A percentile compares a stretch with the other conserved stretches of the same genome.
phyloP scores from a whole-genome alignment of 2,329 filamentous ascomycete genomes.

The Botrytis porri region DNA sequence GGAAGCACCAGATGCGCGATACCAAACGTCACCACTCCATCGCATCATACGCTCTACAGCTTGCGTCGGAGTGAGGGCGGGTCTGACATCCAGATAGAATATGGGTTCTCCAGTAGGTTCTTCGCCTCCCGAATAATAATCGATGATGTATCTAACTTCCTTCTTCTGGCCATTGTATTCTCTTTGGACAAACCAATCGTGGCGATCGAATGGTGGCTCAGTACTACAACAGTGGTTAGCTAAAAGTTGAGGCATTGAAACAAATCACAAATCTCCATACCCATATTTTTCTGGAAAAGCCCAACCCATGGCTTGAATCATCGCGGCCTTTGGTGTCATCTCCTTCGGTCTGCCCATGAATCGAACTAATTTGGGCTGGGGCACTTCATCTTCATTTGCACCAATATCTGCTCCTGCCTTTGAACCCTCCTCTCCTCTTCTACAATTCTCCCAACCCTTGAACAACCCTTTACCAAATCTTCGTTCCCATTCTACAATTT shows the following conservation, averaged over 20 bases:
- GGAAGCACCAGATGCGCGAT: constrained; percentile 41
- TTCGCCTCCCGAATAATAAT: constrained; percentile 85
- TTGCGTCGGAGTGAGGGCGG: constrained; percentile 76
- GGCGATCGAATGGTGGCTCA: constrained; percentile 88
- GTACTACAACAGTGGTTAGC: constrained; percentile 48
- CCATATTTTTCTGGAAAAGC: constrained; percentile 76
- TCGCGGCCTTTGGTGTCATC: constrained; percentile 84
- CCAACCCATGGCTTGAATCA: constrained; percentile 76
- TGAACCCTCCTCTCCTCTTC: constrained; percentile 67
- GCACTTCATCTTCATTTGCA: constrained; percentile 52
- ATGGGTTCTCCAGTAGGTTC: constrained; percentile 79
- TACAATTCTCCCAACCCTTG: constrained; percentile 71
- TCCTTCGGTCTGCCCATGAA: constrained; percentile 91
- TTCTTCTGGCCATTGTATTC: constrained; percentile 61
- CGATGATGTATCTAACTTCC: constrained; percentile 91
- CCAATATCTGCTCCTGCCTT: constrained; percentile 43
- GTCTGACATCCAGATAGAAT: constrained; percentile 92
- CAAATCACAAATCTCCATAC: constrained; percentile 46
- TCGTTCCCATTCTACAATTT: constrained; percentile 91
- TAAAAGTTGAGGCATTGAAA: constrained; percentile 14
- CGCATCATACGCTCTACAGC: constrained; percentile 79
- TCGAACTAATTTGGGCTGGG: constrained; percentile 70
- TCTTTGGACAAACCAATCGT: constrained; percentile 92
- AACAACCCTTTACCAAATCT: constrained; percentile 73
- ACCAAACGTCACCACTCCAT: constrained; percentile 95